Evolutionary conservation across 306 rosid genomes (phyloP).

Genomic region (Cicer chorassanicum): DNA sequence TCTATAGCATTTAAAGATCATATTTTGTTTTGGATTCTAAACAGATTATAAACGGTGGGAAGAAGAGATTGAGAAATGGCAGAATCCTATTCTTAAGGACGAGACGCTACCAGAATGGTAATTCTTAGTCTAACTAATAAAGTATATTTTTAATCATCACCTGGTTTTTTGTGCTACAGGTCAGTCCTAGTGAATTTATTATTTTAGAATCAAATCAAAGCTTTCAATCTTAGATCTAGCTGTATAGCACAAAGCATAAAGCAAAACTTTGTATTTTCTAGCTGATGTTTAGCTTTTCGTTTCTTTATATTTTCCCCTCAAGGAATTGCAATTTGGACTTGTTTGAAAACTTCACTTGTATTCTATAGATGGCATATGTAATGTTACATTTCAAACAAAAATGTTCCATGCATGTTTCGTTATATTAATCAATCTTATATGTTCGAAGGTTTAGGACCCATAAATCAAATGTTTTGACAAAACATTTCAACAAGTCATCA

Average conservation of each 20-base stretch:
- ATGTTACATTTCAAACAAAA: constrained; percentile 8
- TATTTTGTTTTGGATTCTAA: constrained; percentile 43
- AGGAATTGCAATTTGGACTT: constrained; percentile 26
- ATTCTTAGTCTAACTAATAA: constrained; percentile 39
- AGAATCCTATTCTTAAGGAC: constrained; percentile 81
- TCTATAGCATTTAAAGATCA: constrained; percentile 29
- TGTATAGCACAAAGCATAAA: constrained; percentile 3
- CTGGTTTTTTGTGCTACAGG: not conserved
- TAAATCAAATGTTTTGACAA: constrained; percentile 20
- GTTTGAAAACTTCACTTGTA: not conserved
- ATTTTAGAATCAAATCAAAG: constrained; percentile 26
- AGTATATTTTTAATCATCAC: not conserved
- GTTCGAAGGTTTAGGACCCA: constrained; percentile 8
- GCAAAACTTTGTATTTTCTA: constrained; percentile 28
- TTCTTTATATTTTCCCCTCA: not conserved
- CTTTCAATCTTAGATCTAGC: constrained; percentile 21
- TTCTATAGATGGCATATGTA: constrained; percentile 3
- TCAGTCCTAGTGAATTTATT: constrained; percentile 4
- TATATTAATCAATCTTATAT: not conserved
- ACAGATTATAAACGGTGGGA: constrained; percentile 95
- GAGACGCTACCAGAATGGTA: constrained; percentile 90
- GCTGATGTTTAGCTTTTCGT: constrained; percentile 16
- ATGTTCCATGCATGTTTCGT: not conserved
- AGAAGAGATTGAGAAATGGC: constrained; percentile 97
- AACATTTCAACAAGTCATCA: constrained; percentile 5